These are phyloP conservation scores for Salvia rosmarinus DNA, from an alignment of 257 asterid species.

Conservation along the genomic window DNA sequence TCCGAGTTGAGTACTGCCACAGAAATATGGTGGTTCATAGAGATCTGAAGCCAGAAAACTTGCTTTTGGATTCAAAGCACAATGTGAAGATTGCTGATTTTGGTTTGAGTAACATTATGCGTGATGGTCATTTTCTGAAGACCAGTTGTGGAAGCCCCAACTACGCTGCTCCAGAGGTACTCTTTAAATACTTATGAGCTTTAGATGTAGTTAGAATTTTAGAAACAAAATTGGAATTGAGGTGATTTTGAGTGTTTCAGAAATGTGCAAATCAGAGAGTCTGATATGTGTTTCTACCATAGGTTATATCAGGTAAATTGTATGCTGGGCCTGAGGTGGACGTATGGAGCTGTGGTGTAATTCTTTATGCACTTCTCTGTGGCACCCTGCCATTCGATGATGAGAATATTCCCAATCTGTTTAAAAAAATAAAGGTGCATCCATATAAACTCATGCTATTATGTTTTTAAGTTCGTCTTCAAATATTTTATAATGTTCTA, in stretches of 20 bases:
- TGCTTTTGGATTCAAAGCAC: constrained; percentile 83
- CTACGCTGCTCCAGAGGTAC: constrained; percentile 97
- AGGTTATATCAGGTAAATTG: constrained; percentile 92
- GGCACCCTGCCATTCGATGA: constrained; percentile 98
- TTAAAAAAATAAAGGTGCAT: constrained; percentile 82
- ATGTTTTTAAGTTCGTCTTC: constrained; percentile 13
- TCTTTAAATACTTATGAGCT: constrained; percentile 20
- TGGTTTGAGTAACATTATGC: constrained; percentile 92
- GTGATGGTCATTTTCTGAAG: constrained; percentile 94
- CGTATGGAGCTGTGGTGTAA: constrained; percentile 98
- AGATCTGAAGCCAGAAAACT: constrained; percentile 93
- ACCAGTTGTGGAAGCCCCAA: constrained; percentile 98
- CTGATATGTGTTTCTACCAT: constrained; percentile 25
- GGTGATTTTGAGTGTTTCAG: constrained; percentile 11
- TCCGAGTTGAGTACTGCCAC: constrained; percentile 96
- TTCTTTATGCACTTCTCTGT: constrained; percentile 94
- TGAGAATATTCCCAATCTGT: constrained; percentile 90
- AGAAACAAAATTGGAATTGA: constrained; percentile 14
- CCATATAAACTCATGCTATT: constrained; percentile 11
- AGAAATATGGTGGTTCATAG: constrained; percentile 95
- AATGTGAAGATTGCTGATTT: constrained; percentile 94
- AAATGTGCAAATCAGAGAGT: constrained; percentile 12
- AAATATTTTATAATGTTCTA: not conserved
- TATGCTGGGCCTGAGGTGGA: constrained; percentile 97
- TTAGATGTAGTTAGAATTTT: constrained; percentile 9